These are phyloP conservation scores for Aspergillus bridgeri DNA, from an alignment of 495 filamentous ascomycete genomes.

Conservation along the genomic window DNA sequence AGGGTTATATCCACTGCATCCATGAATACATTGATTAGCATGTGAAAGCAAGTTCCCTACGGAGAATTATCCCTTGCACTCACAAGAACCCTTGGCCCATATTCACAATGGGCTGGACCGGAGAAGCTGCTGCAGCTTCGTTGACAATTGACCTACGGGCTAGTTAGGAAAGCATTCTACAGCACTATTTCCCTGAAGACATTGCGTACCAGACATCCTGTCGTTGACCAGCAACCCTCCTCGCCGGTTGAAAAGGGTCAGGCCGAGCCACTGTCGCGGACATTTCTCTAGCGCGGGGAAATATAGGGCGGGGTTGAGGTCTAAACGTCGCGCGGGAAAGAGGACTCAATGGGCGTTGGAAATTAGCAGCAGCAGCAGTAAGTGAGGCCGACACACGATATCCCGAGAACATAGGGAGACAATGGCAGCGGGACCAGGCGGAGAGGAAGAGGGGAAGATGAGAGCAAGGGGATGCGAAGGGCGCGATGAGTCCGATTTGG, in stretches of 20 bases:
- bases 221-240: slow-evolving; percentile 71
- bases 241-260: slow-evolving; percentile 66
- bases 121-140: slow-evolving; percentile 79
- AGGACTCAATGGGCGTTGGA: slow-evolving; percentile 5
- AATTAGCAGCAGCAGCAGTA: slow-evolving; percentile 5
- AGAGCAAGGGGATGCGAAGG: not conserved
- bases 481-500: not conserved
- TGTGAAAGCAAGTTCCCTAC: not conserved
- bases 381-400: slow-evolving; percentile 2
- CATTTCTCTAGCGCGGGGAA: slow-evolving; percentile 36
- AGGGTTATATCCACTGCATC: slow-evolving; percentile 83
- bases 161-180: slow-evolving; percentile 10
- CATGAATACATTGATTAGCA: not conserved
- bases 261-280: slow-evolving; percentile 39
- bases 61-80: slow-evolving; percentile 17
- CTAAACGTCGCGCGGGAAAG: slow-evolving; percentile 2
- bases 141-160: slow-evolving; percentile 83
- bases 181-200: not conserved
- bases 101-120: slow-evolving; percentile 87
- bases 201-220: slow-evolving; percentile 86
- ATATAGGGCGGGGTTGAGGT: slow-evolving; percentile 23
- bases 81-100: slow-evolving; percentile 96
- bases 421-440: slow-evolving; percentile 1
- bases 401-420: slow-evolving; percentile 14
- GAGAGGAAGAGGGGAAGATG: not conserved